A percentile compares a stretch with the other conserved stretches of the same genome.
Evolutionary conservation across 306 rosid genomes (phyloP).

Genomic region (Acacia melanoxylon): DNA sequence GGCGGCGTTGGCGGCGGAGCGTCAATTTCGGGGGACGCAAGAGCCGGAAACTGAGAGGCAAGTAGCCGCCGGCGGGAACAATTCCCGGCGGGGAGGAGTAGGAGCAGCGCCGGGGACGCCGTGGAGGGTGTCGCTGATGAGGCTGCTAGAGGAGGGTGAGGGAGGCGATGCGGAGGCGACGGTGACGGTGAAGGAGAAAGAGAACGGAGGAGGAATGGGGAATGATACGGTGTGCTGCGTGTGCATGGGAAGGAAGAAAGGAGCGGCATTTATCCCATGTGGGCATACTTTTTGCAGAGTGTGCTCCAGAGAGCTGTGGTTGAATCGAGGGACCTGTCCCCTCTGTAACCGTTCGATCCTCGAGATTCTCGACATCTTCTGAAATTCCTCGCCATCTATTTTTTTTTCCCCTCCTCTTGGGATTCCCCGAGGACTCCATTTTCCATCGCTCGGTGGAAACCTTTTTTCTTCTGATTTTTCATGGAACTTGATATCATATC

Average conservation of each 20-base stretch:
- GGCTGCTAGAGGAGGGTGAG: slow-evolving; percentile 76
- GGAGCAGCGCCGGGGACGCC: slow-evolving; percentile 56
- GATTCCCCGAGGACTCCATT: background rate
- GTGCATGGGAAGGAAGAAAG: slow-evolving; percentile 89
- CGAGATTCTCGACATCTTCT: slow-evolving; percentile 90
- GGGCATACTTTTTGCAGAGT: slow-evolving; percentile 97
- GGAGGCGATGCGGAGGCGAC: slow-evolving; percentile 29
- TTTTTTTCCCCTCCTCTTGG: background rate
- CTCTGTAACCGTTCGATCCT: slow-evolving; percentile 91
- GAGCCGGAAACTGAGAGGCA: slow-evolving; percentile 18
- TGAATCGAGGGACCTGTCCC: slow-evolving; percentile 90
- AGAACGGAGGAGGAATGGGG: slow-evolving; percentile 32
- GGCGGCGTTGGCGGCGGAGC: slow-evolving; percentile 89
- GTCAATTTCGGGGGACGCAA: slow-evolving; percentile 57
- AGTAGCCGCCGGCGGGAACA: background rate
- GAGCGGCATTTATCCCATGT: slow-evolving; percentile 95
- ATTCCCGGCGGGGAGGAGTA: background rate
- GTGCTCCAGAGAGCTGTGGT: slow-evolving; percentile 95
- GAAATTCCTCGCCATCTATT: slow-evolving; percentile 1
- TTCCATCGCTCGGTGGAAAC: background rate
- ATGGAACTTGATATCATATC: background rate
- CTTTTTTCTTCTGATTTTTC: background rate
- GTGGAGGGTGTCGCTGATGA: slow-evolving; percentile 78
- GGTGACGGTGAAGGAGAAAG: slow-evolving; percentile 25
- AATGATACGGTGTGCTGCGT: slow-evolving; percentile 88